Evolutionary conservation across 345 rosid genomes (phyloP), one percentile per base, ranked within the genome.

Genomic region (Citrus mangshanensis): DNA sequence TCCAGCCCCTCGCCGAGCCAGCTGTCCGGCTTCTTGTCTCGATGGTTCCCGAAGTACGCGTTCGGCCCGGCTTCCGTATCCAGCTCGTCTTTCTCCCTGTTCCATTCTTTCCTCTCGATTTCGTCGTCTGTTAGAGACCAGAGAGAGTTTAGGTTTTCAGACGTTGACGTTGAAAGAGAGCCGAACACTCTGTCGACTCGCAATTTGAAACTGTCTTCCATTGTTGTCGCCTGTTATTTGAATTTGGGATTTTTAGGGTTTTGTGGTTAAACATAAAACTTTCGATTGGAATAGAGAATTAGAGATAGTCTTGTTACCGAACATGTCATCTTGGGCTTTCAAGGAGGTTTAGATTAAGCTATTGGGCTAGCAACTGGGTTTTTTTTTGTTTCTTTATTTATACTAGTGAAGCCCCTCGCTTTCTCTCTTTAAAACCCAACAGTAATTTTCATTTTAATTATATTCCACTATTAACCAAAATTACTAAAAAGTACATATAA

Each of bases 111-210:
- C 58, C 78, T 84, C 62, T 87, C 86, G 80, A 95, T 88, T 79
- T 90, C 98, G 0, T 84, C 90, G 80, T 88, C 97, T 4, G 92
- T 83, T 35, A 95, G 92, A 73, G 79, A 84, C 99, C 99, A 95
- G 9, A 87, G 82, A 38, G 93, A 81, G 72, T 86, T 82, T 0
- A 85, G 82, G 69, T 87, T 80, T 25, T 79, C 74, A 54, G 75
- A 42, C 5, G 87, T 7, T 30, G 86, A 69, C 18, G 91, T 74
- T 28, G 93, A 71, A 28, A 93, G 92, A 42, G 95, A 88, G 59
- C 97, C 98, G 78, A 95, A 95, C 77, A 83, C 72, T 81, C 87
- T 89, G 77, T 83, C 92, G 72, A 92, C 91, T 61, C 97, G 89
- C 27, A 87, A 88, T 73, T 85, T 90, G 86, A 95, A 93, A 82